phyloP scores from a whole-genome alignment of 352 stramenopile genomes.

The Nothophytophthora sp. region DNA sequence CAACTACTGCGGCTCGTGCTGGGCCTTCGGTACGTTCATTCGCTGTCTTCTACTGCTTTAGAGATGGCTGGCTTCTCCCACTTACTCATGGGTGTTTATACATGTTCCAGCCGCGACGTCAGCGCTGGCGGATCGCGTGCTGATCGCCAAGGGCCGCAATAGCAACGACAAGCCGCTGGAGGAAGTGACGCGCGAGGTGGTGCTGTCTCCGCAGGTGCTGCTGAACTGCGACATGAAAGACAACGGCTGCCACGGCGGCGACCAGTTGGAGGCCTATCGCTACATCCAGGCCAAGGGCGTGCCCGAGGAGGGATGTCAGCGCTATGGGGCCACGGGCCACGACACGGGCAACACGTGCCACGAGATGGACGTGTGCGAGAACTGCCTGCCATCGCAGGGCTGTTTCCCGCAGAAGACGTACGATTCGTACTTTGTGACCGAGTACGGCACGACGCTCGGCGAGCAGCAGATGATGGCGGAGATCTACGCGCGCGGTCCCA shows the following conservation, averaged over 20 bases:
- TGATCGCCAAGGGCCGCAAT: constrained; percentile 75
- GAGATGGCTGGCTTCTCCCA: too few relatives aligned
- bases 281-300: constrained; percentile 92
- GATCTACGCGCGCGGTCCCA: constrained; percentile 95
- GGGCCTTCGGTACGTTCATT: constrained; percentile 80
- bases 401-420: constrained; percentile 91
- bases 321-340: constrained; percentile 91
- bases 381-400: constrained; percentile 83
- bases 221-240: constrained; percentile 90
- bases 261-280: constrained; percentile 91
- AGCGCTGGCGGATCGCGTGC: constrained; percentile 84
- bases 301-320: constrained; percentile 94
- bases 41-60: too few relatives aligned
- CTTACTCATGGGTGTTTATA: too few relatives aligned
- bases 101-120: constrained; percentile 68
- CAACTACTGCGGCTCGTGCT: constrained; percentile 91
- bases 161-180: constrained; percentile 46
- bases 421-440: constrained; percentile 95
- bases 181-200: constrained; percentile 76
- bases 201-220: constrained; percentile 84
- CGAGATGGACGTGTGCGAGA: constrained; percentile 91
- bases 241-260: constrained; percentile 92
- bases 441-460: constrained; percentile 92
- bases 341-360: constrained; percentile 91
- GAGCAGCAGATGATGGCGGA: constrained; percentile 96